Conservation (phyloP, 2,329 filamentous ascomycete species). For the Shiraia bambusicola region DNA sequence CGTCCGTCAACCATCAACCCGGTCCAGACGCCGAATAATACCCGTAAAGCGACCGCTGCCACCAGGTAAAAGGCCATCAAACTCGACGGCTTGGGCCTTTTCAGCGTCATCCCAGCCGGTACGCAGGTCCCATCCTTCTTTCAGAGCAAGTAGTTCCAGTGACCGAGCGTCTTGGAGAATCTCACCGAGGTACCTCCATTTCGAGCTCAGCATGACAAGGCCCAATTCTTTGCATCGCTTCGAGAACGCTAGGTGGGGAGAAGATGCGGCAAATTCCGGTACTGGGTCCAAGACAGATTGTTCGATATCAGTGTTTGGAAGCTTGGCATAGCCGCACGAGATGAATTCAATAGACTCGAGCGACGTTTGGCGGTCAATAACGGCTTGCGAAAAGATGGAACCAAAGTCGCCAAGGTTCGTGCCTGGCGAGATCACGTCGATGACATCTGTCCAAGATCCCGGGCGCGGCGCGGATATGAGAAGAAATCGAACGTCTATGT, state of each 20-base stretch:
- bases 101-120: conserved; percentile 36
- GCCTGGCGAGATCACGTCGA: conserved; percentile 55
- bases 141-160: conserved; percentile 35
- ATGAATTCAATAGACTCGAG: conserved; percentile 54
- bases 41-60: conserved; percentile 48
- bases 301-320: conserved; percentile 40
- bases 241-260: conserved; percentile 26
- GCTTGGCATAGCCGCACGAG: conserved; percentile 62
- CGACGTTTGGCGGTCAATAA: conserved; percentile 29
- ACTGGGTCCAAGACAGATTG: conserved; percentile 37
- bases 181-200: conserved; percentile 41
- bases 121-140: conserved; percentile 36
- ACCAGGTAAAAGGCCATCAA: conserved; percentile 45
- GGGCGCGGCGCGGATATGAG: conserved; percentile 40
- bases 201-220: conserved; percentile 42
- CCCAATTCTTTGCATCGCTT: conserved; percentile 34
- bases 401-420: conserved; percentile 47
- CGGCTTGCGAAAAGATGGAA: conserved; percentile 37
- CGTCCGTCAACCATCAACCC: conserved; percentile 9
- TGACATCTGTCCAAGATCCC: conserved; percentile 54
- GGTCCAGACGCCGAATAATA: conserved; percentile 23
- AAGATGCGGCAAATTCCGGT: conserved; percentile 5
- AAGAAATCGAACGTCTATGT: conserved; percentile 26
- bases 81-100: conserved; percentile 42
- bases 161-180: conserved; percentile 44